Evolutionary conservation across 2,329 filamentous ascomycete species (phyloP), one percentile per base, ranked within the genome.

Genomic region (Ilyonectria robusta): DNA sequence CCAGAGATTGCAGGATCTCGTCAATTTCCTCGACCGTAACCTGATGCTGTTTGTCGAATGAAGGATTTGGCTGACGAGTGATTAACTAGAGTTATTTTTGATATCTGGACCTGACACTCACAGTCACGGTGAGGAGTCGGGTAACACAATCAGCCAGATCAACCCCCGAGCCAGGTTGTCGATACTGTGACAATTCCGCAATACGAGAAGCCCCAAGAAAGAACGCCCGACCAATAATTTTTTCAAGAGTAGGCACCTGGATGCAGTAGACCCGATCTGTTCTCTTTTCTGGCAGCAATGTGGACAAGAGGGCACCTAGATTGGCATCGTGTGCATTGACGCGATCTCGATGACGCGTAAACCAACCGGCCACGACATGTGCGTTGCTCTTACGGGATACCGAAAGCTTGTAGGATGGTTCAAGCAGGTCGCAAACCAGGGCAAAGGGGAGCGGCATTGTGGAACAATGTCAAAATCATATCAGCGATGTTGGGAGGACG

Each of bases 221-320:
- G n/a, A 95, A 84, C 21, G 89, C 88, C 35, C 90, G 87, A 3
- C 86, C 88, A 17, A 97, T 85, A n/a, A 93, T 87, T 58, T 86
- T 88, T 62, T 91, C 88, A 0, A 97, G 83, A 0, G 83, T 85
- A 9, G 81, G 77, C 6, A 88, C 83, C 75, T 93, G 89, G 1
- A 97, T 84, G 42, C 85, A 87, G 77, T 95, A 97, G 2, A 95
- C 92, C 31, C 94, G 88, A 76, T 97, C 94, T 3, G 89, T 91
- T 59, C 94, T 86, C 70, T 87, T 90, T 69, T 94, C 91, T 0
- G 94, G 94, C 0, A 97, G 86, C 1, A 98, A 80, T 3, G 91
- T 91, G 1, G 93, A 95, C 0, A 97, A 83, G 1, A 97, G 81
- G 2, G 93, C 91, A 1, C 88, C 82, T 1, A 85, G 83, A 73